Base-by-base conservation (phyloP, 78 protist species). In the Dictyostelium intermedium region DNA sequence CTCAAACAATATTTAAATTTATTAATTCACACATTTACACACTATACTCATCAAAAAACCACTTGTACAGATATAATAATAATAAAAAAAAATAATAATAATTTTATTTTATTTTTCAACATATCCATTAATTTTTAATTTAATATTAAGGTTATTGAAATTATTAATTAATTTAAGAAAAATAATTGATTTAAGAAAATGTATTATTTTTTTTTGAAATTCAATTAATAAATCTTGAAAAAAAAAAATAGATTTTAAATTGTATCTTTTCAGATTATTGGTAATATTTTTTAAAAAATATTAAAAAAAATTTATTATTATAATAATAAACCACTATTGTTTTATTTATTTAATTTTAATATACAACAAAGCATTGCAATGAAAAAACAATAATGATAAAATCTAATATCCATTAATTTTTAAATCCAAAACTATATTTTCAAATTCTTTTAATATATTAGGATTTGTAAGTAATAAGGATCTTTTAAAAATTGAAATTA, bases 91-190 rank as follows among this genome's bases (percentile, higher is more conserved):
- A 63, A 63, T 20, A n/a, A n/a, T 25, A 63, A 1, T 0, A 25
- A 25, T 20, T 14, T 2, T n/a, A 61, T 61, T n/a, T 50, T 14
- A 14, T 14, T 18, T 18, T 18, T 83, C n/a, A n/a, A n/a, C 37
- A 76, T 76, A 76, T 23, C 82, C 82, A 23, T 76, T 76, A 20
- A 34, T 39, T 76, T 76, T 76, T 76, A 76, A 76, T n/a, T n/a
- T n/a, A n/a, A n/a, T n/a, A n/a, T n/a, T n/a, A n/a, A n/a, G n/a
- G n/a, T n/a, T n/a, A n/a, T n/a, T n/a, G n/a, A n/a, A n/a, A n/a
- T n/a, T n/a, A n/a, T n/a, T n/a, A n/a, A n/a, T n/a, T n/a, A n/a
- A n/a, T n/a, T n/a, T n/a, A n/a, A n/a, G n/a, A n/a, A n/a, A n/a
- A n/a, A n/a, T n/a, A n/a, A n/a, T n/a, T n/a, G n/a, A n/a, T n/a